phyloP scores from a whole-genome alignment of 2,329 filamentous ascomycete genomes.

The Sarocladium oryzae region DNA sequence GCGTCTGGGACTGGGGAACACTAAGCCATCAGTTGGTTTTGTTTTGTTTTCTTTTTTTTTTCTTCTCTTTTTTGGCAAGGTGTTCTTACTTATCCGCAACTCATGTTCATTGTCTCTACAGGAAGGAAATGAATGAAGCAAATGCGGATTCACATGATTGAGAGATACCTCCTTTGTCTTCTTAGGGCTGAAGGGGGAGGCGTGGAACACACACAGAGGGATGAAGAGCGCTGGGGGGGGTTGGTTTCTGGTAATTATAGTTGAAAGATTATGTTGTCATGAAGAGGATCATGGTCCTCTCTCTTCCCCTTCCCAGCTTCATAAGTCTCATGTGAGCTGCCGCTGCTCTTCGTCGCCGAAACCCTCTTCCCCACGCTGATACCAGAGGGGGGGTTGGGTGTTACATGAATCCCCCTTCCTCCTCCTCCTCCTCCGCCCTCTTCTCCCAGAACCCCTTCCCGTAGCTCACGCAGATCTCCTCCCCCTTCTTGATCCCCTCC shows the following conservation, averaged over 20 bases:
- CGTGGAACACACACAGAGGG: too few relatives aligned
- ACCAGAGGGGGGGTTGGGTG: too few relatives aligned
- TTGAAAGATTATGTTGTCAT: not conserved
- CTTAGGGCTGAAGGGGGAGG: not conserved
- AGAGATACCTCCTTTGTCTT: not conserved
- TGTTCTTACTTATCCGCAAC: too few relatives aligned
- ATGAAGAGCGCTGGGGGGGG: too few relatives aligned
- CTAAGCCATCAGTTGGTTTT: too few relatives aligned
- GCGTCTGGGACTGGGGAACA: not conserved
- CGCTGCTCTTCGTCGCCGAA: constrained; percentile 9
- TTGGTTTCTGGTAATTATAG: not conserved
- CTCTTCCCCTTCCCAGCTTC: not conserved
- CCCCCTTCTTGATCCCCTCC: constrained; percentile 46
- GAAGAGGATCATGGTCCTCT: too few relatives aligned
- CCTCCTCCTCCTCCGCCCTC: constrained; percentile 26
- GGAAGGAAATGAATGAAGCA: too few relatives aligned
- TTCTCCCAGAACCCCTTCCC: constrained; percentile 60
- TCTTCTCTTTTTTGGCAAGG: not conserved
- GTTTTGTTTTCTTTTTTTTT: not conserved
- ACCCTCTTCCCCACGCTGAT: too few relatives aligned
- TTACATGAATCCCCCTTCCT: not conserved
- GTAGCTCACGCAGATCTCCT: constrained; percentile 61
- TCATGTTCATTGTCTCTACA: too few relatives aligned
- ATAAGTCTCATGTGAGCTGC: too few relatives aligned
- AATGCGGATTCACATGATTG: too few relatives aligned